Percentiles rank a stretch among this genome's conserved stretches.
Conservation (phyloP, 2,329 filamentous ascomycete species). For the Claviceps arundinis region DNA sequence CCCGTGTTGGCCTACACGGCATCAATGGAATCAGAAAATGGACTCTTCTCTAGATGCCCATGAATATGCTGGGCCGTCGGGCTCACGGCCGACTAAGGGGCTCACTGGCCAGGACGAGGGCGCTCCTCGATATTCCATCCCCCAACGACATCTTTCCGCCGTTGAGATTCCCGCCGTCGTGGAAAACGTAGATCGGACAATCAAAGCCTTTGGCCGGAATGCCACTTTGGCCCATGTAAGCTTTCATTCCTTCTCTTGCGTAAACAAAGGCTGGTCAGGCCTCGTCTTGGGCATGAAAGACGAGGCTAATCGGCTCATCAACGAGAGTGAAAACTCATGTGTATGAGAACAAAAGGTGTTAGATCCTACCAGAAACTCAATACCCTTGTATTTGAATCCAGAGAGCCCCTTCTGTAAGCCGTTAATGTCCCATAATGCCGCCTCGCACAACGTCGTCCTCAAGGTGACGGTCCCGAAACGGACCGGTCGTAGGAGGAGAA, state of each 20-base stretch:
- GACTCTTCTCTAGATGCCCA: not conserved
- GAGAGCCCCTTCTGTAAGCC: conserved; percentile 69
- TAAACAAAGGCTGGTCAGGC: not conserved
- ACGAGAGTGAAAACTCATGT: no score
- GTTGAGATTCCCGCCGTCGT: conserved; percentile 32
- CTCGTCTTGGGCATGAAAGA: not conserved
- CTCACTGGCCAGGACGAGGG: conserved; percentile 7
- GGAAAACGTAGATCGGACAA: conserved; percentile 28
- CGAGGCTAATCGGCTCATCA: not conserved
- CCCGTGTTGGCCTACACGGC: not conserved
- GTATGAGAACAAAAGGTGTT: conserved; percentile 24
- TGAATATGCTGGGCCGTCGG: not conserved
- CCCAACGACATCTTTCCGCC: conserved; percentile 22
- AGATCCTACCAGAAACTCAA: conserved; percentile 34
- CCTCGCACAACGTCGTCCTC: conserved; percentile 72
- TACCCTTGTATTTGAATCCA: conserved; percentile 64
- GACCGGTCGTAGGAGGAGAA: conserved; percentile 75
- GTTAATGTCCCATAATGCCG: conserved; percentile 60
- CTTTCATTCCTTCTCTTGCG: not conserved
- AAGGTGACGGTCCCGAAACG: conserved; percentile 77
- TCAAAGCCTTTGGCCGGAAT: conserved; percentile 28
- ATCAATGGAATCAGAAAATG: not conserved
- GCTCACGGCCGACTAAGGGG: not conserved
- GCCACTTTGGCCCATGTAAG: conserved; percentile 26
- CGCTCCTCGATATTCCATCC: conserved; percentile 23